Evolutionary conservation across 2,329 filamentous ascomycete species (phyloP).

Genomic region (Alternaria solani): DNA sequence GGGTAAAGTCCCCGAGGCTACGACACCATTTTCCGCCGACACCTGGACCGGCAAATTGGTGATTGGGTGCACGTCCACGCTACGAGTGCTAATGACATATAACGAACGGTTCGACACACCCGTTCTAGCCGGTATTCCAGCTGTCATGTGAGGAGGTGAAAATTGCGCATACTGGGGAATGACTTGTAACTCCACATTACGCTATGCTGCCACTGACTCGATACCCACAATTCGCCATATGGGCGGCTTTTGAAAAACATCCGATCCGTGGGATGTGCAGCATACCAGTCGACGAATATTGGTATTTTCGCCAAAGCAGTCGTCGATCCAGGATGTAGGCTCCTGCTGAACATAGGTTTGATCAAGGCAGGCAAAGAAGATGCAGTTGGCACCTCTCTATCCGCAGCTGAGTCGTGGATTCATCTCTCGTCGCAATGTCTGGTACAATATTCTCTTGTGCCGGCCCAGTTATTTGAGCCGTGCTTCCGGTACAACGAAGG

Average conservation of each 20-base stretch:
- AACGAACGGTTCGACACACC: not conserved
- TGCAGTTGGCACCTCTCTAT: constrained; percentile 19
- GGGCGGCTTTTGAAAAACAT: not conserved
- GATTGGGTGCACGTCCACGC: constrained; percentile 13
- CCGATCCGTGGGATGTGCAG: not conserved
- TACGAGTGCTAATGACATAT: constrained; percentile 4
- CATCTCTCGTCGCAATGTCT: constrained; percentile 54
- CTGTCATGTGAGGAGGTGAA: constrained; percentile 12
- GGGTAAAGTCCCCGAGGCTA: constrained; percentile 15
- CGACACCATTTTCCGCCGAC: constrained; percentile 2
- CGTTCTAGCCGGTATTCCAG: not conserved
- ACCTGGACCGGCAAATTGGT: constrained; percentile 15
- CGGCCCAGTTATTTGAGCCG: constrained; percentile 31
- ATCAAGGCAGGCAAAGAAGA: not conserved
- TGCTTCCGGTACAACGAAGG: constrained; percentile 56
- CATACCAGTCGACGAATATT: not conserved
- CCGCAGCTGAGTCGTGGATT: constrained; percentile 45
- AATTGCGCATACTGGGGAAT: not conserved
- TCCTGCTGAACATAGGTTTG: constrained; percentile 7
- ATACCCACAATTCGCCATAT: not conserved
- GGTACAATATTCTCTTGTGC: constrained; percentile 47
- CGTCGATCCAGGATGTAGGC: constrained; percentile 14
- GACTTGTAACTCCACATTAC: constrained; percentile 17
- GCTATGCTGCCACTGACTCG: not conserved
- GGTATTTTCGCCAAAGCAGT: not conserved